Conservation (phyloP, 148 eudicot genomes). For the Camellia granthamiana region DNA sequence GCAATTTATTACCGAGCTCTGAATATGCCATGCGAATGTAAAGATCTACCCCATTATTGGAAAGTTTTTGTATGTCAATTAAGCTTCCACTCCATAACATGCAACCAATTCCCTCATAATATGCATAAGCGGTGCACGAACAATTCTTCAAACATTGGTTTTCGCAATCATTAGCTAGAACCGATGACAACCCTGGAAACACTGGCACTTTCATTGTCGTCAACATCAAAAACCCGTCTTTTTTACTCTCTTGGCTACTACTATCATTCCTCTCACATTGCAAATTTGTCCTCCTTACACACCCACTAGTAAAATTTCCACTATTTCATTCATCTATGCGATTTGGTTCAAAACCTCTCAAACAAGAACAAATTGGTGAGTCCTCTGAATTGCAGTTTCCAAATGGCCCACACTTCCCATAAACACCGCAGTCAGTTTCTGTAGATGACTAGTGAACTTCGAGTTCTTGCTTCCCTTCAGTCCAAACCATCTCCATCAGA, state of each 20-base stretch:
- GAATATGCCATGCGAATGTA: conserved; percentile 38
- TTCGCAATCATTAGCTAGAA: conserved; percentile 26
- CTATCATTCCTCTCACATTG: conserved; percentile 27
- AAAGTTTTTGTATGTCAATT: conserved; percentile 34
- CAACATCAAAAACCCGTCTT: conserved; percentile 45
- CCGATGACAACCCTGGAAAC: conserved; percentile 3
- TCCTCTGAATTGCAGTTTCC: conserved; percentile 44
- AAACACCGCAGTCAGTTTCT: conserved; percentile 36
- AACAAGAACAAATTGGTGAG: conserved; percentile 45
- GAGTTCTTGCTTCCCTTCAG: conserved; percentile 20
- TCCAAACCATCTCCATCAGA: conserved; percentile 16
- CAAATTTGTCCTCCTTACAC: conserved; percentile 32
- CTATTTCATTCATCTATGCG: conserved; percentile 21
- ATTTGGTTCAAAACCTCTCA: conserved; percentile 49
- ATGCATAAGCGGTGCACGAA: conserved; percentile 44
- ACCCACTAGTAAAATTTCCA: too few species aligned
- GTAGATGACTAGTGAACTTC: conserved; percentile 13
- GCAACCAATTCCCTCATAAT: conserved; percentile 35
- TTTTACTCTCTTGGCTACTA: background rate
- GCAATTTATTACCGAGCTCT: conserved; percentile 23
- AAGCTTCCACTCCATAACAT: conserved; percentile 42
- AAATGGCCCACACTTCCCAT: conserved; percentile 52
- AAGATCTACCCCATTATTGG: conserved; percentile 29
- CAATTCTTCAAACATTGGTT: conserved; percentile 33
- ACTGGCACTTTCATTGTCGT: conserved; percentile 40